Percentiles rank a stretch among this genome's conserved stretches.
phyloP scores from a whole-genome alignment of 305 asterid species.

The Salvia sclarea region DNA sequence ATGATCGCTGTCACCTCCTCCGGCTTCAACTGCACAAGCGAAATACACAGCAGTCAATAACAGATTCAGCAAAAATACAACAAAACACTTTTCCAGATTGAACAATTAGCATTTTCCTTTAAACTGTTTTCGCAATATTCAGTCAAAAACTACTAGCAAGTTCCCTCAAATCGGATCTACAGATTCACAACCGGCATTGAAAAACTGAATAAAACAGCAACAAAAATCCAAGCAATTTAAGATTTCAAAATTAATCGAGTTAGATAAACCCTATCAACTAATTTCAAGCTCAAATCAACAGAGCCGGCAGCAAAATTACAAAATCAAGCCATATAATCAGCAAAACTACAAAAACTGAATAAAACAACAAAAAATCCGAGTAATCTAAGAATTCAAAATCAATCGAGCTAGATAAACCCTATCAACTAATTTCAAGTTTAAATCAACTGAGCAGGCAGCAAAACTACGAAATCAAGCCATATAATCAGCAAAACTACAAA shows the following conservation, averaged over 20 bases:
- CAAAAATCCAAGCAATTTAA: background rate
- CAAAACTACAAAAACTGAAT: no score
- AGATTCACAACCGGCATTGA: background rate
- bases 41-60: background rate
- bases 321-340: no score
- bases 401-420: constrained; percentile 12
- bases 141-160: background rate
- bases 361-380: no score
- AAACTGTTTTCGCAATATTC: background rate
- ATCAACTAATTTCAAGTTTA: background rate
- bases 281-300: background rate
- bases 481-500: no score
- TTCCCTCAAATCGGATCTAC: background rate
- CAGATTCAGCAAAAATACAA: background rate
- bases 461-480: background rate
- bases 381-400: no score
- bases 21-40: constrained; percentile 51
- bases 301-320: background rate
- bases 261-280: constrained; percentile 20
- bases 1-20: constrained; percentile 59
- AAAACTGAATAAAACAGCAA: background rate
- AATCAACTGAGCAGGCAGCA: background rate
- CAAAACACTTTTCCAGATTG: background rate
- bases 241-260: background rate
- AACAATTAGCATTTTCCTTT: background rate